These are phyloP conservation scores for Tetraselmis chui DNA, from an alignment of 139 green algal species.

Conservation along the genomic window DNA sequence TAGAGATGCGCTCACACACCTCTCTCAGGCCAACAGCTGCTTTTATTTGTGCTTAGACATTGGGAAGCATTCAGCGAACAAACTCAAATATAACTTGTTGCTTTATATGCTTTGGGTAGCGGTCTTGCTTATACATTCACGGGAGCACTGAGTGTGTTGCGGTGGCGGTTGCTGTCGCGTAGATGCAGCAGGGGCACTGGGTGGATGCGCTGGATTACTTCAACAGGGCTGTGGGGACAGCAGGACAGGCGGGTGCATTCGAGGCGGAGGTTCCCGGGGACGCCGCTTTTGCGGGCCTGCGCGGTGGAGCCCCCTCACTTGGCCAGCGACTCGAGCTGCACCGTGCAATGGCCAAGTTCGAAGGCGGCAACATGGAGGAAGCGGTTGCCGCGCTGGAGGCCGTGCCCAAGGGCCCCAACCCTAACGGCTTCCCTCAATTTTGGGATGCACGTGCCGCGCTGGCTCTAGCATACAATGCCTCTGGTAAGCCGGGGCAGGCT, in stretches of 20 bases:
- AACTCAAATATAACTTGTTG: too few relatives aligned
- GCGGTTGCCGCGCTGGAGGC: background rate
- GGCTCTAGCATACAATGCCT: background rate
- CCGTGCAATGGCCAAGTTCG: constrained; percentile 2
- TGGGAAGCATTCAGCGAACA: too few relatives aligned
- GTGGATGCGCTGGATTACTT: background rate
- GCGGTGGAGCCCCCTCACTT: background rate
- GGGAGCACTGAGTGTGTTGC: background rate
- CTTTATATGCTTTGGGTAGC: too few relatives aligned
- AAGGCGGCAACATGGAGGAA: background rate
- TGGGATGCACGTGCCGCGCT: constrained; percentile 11
- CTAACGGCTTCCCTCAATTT: constrained; percentile 6
- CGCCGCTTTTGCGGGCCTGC: background rate
- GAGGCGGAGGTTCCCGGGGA: background rate
- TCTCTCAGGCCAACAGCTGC: too few relatives aligned
- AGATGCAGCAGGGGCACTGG: background rate
- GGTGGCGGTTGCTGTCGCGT: background rate
- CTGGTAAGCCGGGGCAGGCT: background rate
- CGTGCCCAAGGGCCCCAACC: constrained; percentile 10
- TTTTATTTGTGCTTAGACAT: too few relatives aligned
- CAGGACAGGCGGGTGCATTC: background rate
- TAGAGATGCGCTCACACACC: too few relatives aligned
- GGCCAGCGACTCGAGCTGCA: constrained; percentile 4
- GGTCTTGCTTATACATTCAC: too few relatives aligned
- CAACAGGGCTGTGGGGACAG: background rate